phyloP scores from a whole-genome alignment of 2,329 filamentous ascomycete species.

The Aurifilum marmelostoma region DNA sequence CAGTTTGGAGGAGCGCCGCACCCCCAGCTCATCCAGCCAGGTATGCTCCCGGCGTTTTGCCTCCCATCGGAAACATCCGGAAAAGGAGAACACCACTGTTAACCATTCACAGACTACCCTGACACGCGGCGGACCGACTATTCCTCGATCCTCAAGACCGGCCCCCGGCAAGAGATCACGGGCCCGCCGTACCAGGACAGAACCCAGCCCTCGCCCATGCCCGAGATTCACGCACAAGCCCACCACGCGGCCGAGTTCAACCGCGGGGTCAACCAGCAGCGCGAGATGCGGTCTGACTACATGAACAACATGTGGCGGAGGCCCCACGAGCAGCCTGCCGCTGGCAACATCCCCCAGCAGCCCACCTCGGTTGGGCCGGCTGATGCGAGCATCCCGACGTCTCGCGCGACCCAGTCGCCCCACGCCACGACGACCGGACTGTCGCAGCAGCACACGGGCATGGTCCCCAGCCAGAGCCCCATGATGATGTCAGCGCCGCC shows the following conservation, averaged over 20 bases:
- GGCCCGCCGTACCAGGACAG: conserved; percentile 88
- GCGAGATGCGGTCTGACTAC: conserved; percentile 77
- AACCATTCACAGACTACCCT: conserved; percentile 75
- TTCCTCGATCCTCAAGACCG: conserved; percentile 73
- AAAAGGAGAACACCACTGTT: conserved; percentile 55
- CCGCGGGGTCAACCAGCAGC: conserved; percentile 78
- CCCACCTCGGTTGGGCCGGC: conserved; percentile 41
- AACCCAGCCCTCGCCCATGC: conserved; percentile 72
- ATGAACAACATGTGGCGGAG: conserved; percentile 81
- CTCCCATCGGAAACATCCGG: too few relatives aligned
- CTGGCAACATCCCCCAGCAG: conserved; percentile 50
- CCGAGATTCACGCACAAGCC: conserved; percentile 83
- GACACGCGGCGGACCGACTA: conserved; percentile 81
- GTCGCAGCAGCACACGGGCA: conserved; percentile 53
- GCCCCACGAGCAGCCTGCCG: conserved; percentile 74
- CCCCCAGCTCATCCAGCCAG: conserved; percentile 71
- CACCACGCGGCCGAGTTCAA: conserved; percentile 91
- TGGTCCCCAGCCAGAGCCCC: conserved; percentile 65
- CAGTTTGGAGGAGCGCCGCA: conserved; percentile 69
- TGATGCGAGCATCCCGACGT: conserved; percentile 51
- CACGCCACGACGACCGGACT: conserved; percentile 58
- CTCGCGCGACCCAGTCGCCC: conserved; percentile 61
- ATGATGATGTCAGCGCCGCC: conserved; percentile 67
- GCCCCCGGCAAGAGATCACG: conserved; percentile 85
- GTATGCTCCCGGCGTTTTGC: too few relatives aligned